These are phyloP conservation scores for Stephania japonica DNA, from an alignment of 164 flowering plant genomes.

Conservation along the genomic window DNA sequence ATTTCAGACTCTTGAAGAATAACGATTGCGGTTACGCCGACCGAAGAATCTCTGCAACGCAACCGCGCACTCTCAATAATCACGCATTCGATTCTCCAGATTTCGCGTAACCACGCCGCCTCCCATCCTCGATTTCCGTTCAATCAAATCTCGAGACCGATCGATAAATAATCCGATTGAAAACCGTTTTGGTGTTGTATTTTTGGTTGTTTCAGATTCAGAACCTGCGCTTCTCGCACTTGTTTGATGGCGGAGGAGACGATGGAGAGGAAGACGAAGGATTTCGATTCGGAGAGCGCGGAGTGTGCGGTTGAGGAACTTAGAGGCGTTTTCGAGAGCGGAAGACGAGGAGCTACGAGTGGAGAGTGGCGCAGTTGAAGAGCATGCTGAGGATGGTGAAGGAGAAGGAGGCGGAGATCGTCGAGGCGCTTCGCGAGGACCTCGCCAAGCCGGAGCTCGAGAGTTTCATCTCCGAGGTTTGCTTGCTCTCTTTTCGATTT, in stretches of 20 bases:
- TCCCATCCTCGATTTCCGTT: background rate
- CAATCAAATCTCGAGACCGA: background rate
- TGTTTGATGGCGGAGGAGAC: conserved; percentile 6
- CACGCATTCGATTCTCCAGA: background rate
- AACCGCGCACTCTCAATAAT: background rate
- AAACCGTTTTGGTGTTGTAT: too few species aligned
- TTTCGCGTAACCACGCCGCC: background rate
- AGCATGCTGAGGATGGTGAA: conserved; percentile 30
- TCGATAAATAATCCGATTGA: too few species aligned
- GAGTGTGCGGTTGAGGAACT: conserved; percentile 21
- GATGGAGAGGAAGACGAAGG: background rate
- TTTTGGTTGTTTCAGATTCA: background rate
- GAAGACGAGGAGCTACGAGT: conserved; percentile 49
- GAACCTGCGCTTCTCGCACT: background rate
- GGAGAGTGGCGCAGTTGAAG: conserved; percentile 54
- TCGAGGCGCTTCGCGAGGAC: conserved; percentile 47
- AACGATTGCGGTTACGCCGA: background rate
- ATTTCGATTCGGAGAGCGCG: conserved; percentile 13
- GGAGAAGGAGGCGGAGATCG: conserved; percentile 38
- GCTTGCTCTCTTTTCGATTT: background rate
- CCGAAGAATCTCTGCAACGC: background rate
- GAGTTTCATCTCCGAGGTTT: conserved; percentile 47
- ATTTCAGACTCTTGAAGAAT: background rate
- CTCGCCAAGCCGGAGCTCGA: conserved; percentile 54
- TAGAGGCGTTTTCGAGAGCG: conserved; percentile 25